Evolutionary conservation across 176 grass and related monocot species (phyloP).

Genomic region (Juncus inflexus): DNA sequence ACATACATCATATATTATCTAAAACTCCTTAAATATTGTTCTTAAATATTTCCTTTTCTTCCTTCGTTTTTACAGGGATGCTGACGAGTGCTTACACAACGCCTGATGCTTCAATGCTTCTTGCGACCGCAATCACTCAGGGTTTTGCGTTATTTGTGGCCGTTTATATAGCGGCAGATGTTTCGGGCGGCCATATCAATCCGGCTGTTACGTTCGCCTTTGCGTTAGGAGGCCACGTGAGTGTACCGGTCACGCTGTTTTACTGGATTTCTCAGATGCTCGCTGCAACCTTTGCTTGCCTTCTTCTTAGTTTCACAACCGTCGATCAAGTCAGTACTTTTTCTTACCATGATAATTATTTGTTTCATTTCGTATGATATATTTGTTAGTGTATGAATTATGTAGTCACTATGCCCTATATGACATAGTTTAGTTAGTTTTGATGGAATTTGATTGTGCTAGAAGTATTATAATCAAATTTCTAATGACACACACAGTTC

Average conservation of each 20-base stretch:
- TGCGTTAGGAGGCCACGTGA: slow-evolving; percentile 54
- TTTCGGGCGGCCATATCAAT: slow-evolving; percentile 85
- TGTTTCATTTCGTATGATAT: neutral
- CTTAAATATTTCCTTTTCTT: neutral
- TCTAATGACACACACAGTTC: too few relatives aligned
- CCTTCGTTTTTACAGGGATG: slow-evolving; percentile 43
- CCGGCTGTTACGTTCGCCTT: slow-evolving; percentile 84
- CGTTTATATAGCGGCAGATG: slow-evolving; percentile 50
- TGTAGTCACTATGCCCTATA: too few relatives aligned
- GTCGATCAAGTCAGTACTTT: slow-evolving; percentile 45
- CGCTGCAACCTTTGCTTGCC: slow-evolving; percentile 63
- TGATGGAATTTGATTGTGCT: too few relatives aligned
- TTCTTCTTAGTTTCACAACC: slow-evolving; percentile 54
- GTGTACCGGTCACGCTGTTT: slow-evolving; percentile 44
- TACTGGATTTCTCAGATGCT: slow-evolving; percentile 76
- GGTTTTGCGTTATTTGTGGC: slow-evolving; percentile 63
- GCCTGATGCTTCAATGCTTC: slow-evolving; percentile 46
- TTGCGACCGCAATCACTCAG: slow-evolving; percentile 52
- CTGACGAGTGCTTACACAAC: slow-evolving; percentile 36
- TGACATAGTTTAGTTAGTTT: too few relatives aligned
- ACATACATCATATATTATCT: neutral
- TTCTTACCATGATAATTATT: neutral
- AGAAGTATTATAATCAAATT: too few relatives aligned
- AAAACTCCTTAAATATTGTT: neutral
- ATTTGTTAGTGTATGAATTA: too few relatives aligned